Evolutionary conservation across 352 stramenopile species (phyloP).

Genomic region (Phytophthora fragariaefolia): DNA sequence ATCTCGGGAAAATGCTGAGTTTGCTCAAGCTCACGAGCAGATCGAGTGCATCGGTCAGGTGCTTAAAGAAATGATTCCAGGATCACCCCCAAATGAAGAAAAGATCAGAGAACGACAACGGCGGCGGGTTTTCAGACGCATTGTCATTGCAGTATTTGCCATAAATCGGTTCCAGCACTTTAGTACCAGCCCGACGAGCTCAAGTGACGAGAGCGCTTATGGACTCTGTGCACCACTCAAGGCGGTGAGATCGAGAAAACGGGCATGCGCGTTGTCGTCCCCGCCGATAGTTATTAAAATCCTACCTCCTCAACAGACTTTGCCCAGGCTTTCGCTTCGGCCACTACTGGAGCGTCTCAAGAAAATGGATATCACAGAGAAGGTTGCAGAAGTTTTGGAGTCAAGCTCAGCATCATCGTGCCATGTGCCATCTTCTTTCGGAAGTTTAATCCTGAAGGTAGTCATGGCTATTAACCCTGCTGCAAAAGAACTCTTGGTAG

Average conservation of each 20-base stretch:
- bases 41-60: constrained; percentile 72
- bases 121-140: constrained; percentile 50
- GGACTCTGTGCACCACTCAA: constrained; percentile 55
- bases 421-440: constrained; percentile 30
- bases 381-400: constrained; percentile 42
- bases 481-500: constrained; percentile 44
- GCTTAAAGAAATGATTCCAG: constrained; percentile 60
- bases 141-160: constrained; percentile 73
- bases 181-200: not conserved
- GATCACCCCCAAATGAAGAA: constrained; percentile 12
- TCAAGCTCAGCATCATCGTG: not conserved
- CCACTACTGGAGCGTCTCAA: constrained; percentile 48
- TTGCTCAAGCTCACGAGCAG: constrained; percentile 47
- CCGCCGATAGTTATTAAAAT: constrained; percentile 60
- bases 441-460: constrained; percentile 50
- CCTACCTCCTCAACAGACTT: constrained; percentile 33
- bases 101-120: constrained; percentile 19
- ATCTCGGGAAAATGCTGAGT: constrained; percentile 55
- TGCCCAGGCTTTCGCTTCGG: constrained; percentile 41
- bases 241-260: constrained; percentile 23
- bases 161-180: constrained; percentile 61
- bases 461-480: constrained; percentile 51
- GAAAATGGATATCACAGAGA: constrained; percentile 38
- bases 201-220: constrained; percentile 29
- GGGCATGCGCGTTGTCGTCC: constrained; percentile 17